Conservation (phyloP, 768 basidiomycete genomes). For the Dentipellis fragilis region DNA sequence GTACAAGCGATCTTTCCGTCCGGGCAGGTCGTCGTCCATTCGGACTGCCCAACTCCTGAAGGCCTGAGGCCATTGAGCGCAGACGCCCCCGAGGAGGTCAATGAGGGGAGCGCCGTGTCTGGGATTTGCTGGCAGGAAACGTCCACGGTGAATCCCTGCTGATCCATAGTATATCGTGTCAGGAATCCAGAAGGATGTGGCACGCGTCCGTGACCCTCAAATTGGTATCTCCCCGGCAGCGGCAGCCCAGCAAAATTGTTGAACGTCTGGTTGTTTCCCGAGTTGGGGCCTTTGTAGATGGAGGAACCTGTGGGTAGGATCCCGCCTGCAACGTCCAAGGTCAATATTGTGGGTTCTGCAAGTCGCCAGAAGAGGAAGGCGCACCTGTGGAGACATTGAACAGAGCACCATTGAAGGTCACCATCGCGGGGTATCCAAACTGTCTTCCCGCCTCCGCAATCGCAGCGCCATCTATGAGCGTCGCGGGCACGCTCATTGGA, state of each 20-base stretch:
- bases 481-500: background rate
- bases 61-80: background rate
- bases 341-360: background rate
- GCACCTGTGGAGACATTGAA: background rate
- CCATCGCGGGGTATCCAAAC: background rate
- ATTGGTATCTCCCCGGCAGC: background rate
- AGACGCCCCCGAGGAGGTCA: background rate
- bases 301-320: background rate
- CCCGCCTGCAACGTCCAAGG: background rate
- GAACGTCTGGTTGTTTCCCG: background rate
- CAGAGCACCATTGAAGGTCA: background rate
- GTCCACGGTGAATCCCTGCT: background rate
- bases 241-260: background rate
- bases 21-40: background rate
- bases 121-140: background rate
- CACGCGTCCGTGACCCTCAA: background rate
- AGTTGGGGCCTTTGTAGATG: background rate
- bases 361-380: background rate
- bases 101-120: background rate
- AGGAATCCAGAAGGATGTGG: background rate
- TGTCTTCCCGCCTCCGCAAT: background rate
- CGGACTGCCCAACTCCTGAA: background rate
- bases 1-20: background rate
- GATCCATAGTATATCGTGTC: background rate
- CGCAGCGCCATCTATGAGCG: background rate